Evolutionary conservation across 1,284 basidiomycete species (phyloP).

Genomic region (Boletus sp.): DNA sequence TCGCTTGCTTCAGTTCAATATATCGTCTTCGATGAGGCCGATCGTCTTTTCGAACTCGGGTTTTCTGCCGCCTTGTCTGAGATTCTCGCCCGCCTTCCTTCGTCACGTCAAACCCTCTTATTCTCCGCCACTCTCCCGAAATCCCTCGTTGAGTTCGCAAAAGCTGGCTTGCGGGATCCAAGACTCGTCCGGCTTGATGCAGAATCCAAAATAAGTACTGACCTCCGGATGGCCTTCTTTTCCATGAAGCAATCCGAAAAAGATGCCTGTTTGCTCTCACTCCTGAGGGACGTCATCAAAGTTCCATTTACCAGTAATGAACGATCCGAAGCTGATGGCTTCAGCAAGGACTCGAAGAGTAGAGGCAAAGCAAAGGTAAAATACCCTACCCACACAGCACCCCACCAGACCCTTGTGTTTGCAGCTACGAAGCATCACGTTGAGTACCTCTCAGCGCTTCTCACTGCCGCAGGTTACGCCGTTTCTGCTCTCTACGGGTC

Average conservation of each 20-base stretch:
- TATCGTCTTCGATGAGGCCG: constrained; percentile 97
- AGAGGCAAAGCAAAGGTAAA: constrained; percentile 54
- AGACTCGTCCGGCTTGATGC: constrained; percentile 94
- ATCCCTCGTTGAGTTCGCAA: constrained; percentile 95
- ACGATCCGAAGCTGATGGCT: constrained; percentile 24
- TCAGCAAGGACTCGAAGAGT: constrained; percentile 41
- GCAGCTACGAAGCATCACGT: constrained; percentile 99
- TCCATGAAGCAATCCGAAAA: constrained; percentile 93
- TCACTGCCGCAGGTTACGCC: constrained; percentile 84
- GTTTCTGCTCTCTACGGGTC: constrained; percentile 98
- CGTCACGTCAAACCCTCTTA: constrained; percentile 86
- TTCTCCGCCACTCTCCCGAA: constrained; percentile 98
- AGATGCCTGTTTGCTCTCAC: constrained; percentile 84
- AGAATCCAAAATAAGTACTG: constrained; percentile 93
- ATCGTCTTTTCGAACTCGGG: constrained; percentile 97
- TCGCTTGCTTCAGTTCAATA: constrained; percentile 89
- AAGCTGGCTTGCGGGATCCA: constrained; percentile 92
- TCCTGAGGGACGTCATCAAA: constrained; percentile 85
- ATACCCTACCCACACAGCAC: constrained; percentile 46
- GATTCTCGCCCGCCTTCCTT: constrained; percentile 85
- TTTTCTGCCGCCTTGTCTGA: constrained; percentile 93
- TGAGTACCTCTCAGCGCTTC: constrained; percentile 85
- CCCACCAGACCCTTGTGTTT: constrained; percentile 95
- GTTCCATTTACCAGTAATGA: constrained; percentile 60
- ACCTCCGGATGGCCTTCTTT: constrained; percentile 94